phyloP scores from a whole-genome alignment of 257 asterid genomes.

The Penstemon eatonii region DNA sequence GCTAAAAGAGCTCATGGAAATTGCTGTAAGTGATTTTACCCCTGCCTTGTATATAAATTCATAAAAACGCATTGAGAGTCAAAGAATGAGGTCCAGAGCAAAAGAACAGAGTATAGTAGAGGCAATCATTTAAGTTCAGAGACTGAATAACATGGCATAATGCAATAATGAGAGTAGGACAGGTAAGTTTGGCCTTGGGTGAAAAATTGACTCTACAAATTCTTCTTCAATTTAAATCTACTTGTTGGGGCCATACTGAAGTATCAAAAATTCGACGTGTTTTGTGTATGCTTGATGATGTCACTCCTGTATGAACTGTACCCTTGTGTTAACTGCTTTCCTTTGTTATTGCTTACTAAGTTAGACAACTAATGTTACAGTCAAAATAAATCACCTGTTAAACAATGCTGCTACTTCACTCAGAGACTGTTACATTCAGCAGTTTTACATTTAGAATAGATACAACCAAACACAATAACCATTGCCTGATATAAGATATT shows the following conservation, averaged over 20 bases:
- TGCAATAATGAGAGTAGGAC: not conserved
- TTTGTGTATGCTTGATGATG: not conserved
- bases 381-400: not conserved
- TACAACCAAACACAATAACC: no score
- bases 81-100: not conserved
- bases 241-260: not conserved
- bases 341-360: not conserved
- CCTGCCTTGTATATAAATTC: not conserved
- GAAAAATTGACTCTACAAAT: not conserved
- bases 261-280: not conserved
- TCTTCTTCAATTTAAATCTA: not conserved
- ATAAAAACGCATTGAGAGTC: not conserved
- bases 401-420: not conserved
- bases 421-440: not conserved
- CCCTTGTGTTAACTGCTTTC: not conserved
- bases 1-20: slow-evolving; percentile 72
- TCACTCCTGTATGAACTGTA: not conserved
- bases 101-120: not conserved
- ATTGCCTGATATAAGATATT: not conserved
- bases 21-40: slow-evolving; percentile 59
- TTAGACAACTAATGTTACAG: not conserved
- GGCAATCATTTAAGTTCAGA: not conserved
- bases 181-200: not conserved
- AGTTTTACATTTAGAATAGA: no score
- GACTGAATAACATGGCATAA: not conserved